A percentile compares a stretch with the other conserved stretches of the same genome.
These are phyloP conservation scores for Mycena chlorophos DNA, from an alignment of 768 basidiomycete genomes.

Conservation along the genomic window DNA sequence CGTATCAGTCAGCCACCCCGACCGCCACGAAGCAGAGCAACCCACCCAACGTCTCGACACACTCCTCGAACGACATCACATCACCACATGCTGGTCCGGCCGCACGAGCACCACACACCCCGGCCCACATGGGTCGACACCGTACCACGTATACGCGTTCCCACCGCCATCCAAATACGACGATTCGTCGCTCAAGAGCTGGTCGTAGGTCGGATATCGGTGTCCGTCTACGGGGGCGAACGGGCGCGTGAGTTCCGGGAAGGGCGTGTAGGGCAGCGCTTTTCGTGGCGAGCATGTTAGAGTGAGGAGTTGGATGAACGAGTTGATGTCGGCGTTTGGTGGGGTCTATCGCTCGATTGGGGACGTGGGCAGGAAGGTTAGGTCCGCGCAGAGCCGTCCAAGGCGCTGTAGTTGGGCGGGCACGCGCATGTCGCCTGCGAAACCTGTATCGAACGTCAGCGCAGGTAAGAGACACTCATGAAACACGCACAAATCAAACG, in stretches of 20 bases:
- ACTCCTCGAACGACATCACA: conserved; percentile 12
- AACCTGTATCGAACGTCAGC: too few relatives aligned
- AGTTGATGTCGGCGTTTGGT: conserved; percentile 7
- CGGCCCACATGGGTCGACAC: conserved; percentile 16
- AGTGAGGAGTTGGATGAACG: conserved; percentile 15
- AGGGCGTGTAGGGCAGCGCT: conserved; percentile 7
- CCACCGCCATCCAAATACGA: conserved; percentile 22
- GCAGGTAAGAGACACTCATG: neutral
- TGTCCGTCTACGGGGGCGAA: conserved; percentile 3
- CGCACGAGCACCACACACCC: conserved; percentile 19
- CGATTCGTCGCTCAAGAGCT: conserved; percentile 19
- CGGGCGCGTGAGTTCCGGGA: conserved; percentile 15
- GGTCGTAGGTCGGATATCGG: conserved; percentile 20
- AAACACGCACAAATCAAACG: conserved; percentile 11
- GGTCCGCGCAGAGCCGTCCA: conserved; percentile 10
- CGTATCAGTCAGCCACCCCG: neutral
- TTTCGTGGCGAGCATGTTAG: conserved; percentile 13
- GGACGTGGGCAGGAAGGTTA: too few relatives aligned
- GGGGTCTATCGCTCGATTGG: conserved; percentile 20
- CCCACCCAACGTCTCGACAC: conserved; percentile 10
- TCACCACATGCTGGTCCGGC: conserved; percentile 23
- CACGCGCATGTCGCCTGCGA: conserved; percentile 12
- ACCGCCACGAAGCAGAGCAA: neutral
- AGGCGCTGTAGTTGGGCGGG: conserved; percentile 7
- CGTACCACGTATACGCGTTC: conserved; percentile 16